Evolutionary conservation across 148 eudicot species (phyloP).

Genomic region (Pharnaceum exiguum): DNA sequence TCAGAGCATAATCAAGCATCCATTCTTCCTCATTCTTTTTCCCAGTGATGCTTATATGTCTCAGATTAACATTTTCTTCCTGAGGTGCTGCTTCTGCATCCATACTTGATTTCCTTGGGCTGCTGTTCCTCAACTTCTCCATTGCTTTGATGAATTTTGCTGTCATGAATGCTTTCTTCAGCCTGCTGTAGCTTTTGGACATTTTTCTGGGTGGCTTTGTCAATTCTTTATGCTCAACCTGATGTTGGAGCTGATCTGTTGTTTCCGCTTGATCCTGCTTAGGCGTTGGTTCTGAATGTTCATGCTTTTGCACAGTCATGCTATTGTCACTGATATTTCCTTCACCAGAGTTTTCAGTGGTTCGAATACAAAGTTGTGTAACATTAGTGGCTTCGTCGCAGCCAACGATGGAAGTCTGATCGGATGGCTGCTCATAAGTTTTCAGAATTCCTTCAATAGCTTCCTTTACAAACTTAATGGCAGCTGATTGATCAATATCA

Average conservation of each 20-base stretch:
- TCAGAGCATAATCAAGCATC: constrained; percentile 46
- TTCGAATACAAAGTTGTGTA: constrained; percentile 13
- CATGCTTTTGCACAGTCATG: constrained; percentile 4
- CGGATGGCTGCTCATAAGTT: constrained; percentile 49
- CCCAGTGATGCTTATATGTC: constrained; percentile 27
- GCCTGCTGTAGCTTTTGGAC: constrained; percentile 28
- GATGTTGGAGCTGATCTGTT: constrained; percentile 5
- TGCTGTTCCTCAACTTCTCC: constrained; percentile 27
- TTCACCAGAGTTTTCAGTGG: constrained; percentile 14
- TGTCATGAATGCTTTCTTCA: constrained; percentile 27
- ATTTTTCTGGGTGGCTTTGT: constrained; percentile 12
- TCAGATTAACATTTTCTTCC: constrained; percentile 26
- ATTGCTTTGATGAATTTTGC: constrained; percentile 36
- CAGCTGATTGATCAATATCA: constrained; percentile 29
- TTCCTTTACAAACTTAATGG: constrained; percentile 35
- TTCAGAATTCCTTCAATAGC: constrained; percentile 34
- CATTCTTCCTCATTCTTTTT: constrained; percentile 32
- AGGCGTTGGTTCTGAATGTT: constrained; percentile 1
- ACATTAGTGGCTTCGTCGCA: constrained; percentile 26
- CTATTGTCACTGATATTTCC: constrained; percentile 13
- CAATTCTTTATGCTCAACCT: constrained; percentile 14
- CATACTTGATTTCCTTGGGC: constrained; percentile 17
- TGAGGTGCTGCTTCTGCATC: constrained; percentile 10
- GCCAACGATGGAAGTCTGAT: constrained; percentile 35
- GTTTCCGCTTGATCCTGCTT: constrained; percentile 3